Conservation (phyloP, 2,329 filamentous ascomycete species). For the Fusarium brachygibbosum region DNA sequence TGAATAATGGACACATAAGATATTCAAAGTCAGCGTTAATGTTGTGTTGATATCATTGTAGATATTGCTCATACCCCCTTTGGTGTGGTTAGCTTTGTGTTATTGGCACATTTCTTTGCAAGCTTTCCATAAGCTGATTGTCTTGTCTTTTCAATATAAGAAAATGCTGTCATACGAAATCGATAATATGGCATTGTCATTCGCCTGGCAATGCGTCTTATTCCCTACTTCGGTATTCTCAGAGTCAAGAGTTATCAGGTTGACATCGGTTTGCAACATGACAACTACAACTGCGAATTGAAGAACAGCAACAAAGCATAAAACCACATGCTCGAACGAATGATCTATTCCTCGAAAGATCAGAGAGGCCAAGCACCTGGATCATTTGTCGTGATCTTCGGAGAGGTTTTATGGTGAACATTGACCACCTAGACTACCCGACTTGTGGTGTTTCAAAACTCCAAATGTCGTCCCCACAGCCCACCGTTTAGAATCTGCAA, state of each 20-base stretch:
- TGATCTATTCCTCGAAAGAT: background rate
- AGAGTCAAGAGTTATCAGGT: background rate
- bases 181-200: background rate
- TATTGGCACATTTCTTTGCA: background rate
- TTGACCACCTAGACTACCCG: background rate
- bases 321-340: background rate
- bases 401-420: background rate
- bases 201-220: background rate
- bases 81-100: constrained; percentile 7
- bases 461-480: background rate
- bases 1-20: background rate
- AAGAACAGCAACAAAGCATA: background rate
- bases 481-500: constrained; percentile 25
- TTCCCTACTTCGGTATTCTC: background rate
- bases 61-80: background rate
- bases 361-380: background rate
- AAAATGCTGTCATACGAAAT: too few relatives aligned
- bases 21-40: background rate
- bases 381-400: background rate
- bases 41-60: background rate
- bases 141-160: background rate
- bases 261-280: background rate
- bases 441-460: constrained; percentile 8
- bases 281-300: background rate
- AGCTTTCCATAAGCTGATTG: background rate